Conservation (phyloP, 306 rosid species). For the Phaseolus lunatus region DNA sequence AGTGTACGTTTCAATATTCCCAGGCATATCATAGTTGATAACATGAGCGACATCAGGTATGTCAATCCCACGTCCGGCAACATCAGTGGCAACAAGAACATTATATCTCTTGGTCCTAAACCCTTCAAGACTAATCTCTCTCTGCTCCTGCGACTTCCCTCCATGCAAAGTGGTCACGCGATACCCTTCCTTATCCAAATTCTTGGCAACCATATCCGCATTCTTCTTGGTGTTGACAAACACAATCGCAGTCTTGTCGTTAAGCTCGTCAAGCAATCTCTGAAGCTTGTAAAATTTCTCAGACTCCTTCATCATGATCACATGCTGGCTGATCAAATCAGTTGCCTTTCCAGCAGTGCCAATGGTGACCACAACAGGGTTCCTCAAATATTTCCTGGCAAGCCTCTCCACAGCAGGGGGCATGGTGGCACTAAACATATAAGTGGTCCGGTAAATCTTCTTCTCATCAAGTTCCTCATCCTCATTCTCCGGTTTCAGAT, state of each 20-base stretch:
- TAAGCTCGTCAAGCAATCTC: constrained; percentile 59
- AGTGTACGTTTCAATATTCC: constrained; percentile 87
- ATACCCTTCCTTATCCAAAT: constrained; percentile 60
- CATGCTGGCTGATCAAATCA: constrained; percentile 82
- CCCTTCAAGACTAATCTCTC: constrained; percentile 91
- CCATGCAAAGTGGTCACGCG: constrained; percentile 90
- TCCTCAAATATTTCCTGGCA: constrained; percentile 83
- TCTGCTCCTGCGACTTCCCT: constrained; percentile 93
- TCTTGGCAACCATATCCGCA: constrained; percentile 57
- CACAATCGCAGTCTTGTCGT: constrained; percentile 57
- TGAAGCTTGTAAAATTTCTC: constrained; percentile 54
- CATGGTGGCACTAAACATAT: constrained; percentile 97
- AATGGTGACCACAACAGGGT: constrained; percentile 90
- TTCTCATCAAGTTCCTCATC: constrained; percentile 93
- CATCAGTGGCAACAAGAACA: constrained; percentile 94
- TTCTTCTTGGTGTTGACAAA: constrained; percentile 58
- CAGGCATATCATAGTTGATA: constrained; percentile 88
- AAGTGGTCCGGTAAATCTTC: constrained; percentile 87
- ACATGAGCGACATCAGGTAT: constrained; percentile 96
- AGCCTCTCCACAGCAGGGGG: constrained; percentile 92
- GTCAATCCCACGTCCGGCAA: constrained; percentile 97
- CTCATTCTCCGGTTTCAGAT: constrained; percentile 86
- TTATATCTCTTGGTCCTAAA: constrained; percentile 87
- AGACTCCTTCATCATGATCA: constrained; percentile 62
- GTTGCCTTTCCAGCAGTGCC: constrained; percentile 92